Percentiles rank a stretch among this genome's conserved stretches.
These are phyloP conservation scores for Colletotrichum shisoi DNA, from an alignment of 2,329 filamentous ascomycete genomes.

Conservation along the genomic window DNA sequence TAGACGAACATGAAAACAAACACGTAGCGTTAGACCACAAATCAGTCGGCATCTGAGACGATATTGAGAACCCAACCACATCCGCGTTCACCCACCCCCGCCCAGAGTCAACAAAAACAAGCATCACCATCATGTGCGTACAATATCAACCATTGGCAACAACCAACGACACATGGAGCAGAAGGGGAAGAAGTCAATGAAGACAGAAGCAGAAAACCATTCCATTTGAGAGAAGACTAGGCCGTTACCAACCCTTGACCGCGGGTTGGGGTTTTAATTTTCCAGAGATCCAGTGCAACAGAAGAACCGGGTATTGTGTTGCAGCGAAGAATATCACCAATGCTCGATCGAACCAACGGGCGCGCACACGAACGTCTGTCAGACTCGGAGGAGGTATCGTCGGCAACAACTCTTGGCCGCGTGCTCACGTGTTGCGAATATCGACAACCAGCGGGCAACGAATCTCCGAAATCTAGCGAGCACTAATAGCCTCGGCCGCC, in stretches of 20 bases:
- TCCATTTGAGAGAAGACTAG: conserved; percentile 38
- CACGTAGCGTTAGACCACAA: conserved; percentile 31
- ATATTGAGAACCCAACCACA: conserved; percentile 13
- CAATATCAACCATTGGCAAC: conserved; percentile 6
- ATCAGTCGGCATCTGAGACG: conserved; percentile 19
- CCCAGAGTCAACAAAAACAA: conserved; percentile 12
- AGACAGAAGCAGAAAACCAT: conserved; percentile 38
- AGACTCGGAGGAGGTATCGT: conserved; percentile 39
- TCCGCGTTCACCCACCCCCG: neutral
- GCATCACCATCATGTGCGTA: conserved; percentile 22
- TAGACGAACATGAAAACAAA: conserved; percentile 36
- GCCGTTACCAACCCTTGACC: conserved; percentile 39
- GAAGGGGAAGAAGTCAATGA: conserved; percentile 33
- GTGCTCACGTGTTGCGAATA: conserved; percentile 30
- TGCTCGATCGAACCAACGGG: conserved; percentile 42
- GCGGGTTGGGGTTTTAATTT: conserved; percentile 37
- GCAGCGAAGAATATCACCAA: conserved; percentile 40
- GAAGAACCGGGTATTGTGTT: conserved; percentile 41
- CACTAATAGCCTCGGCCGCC: conserved; percentile 54
- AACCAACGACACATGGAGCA: neutral
- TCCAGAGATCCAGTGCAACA: conserved; percentile 41
- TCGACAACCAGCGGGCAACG: conserved; percentile 38
- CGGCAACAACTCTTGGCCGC: conserved; percentile 35
- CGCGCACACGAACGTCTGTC: conserved; percentile 39
- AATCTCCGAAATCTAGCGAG: conserved; percentile 39